These are phyloP conservation scores for Fusarium hainanense DNA, from an alignment of 2,329 filamentous ascomycete genomes.

Conservation along the genomic window DNA sequence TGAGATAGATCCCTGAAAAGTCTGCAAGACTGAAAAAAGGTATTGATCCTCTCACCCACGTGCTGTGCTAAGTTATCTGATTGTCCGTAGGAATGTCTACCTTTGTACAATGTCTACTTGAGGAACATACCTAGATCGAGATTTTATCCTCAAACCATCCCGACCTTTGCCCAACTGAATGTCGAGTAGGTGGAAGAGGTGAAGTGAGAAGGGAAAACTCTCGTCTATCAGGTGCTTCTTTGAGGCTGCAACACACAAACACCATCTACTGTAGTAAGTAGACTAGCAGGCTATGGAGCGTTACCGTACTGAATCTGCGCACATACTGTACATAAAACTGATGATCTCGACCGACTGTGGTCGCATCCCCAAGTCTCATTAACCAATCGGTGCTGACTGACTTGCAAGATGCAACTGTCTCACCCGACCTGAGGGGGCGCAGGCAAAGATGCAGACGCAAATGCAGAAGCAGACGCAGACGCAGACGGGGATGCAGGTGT, in stretches of 20 bases:
- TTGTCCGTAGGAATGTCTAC: constrained; percentile 9
- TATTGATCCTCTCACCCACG: constrained; percentile 23
- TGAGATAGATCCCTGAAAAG: not conserved
- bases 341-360: constrained; percentile 39
- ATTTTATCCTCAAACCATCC: constrained; percentile 21
- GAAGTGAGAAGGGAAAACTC: constrained; percentile 7
- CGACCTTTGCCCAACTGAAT: not conserved
- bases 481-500: constrained; percentile 6
- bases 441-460: constrained; percentile 1
- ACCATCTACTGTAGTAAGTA: not conserved
- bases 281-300: constrained; percentile 7
- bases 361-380: constrained; percentile 23
- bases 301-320: not conserved
- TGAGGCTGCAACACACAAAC: constrained; percentile 33
- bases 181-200: not conserved
- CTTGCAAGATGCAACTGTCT: constrained; percentile 30
- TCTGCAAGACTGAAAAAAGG: not conserved
- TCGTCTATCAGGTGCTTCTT: constrained; percentile 32
- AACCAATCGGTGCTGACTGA: constrained; percentile 31
- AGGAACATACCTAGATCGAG: constrained; percentile 10
- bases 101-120: not conserved
- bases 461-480: not conserved
- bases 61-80: constrained; percentile 8
- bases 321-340: constrained; percentile 22
- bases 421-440: constrained; percentile 18